These are phyloP conservation scores for Astragalus glycyphyllos DNA, from an alignment of 306 rosid genomes.

Conservation along the genomic window DNA sequence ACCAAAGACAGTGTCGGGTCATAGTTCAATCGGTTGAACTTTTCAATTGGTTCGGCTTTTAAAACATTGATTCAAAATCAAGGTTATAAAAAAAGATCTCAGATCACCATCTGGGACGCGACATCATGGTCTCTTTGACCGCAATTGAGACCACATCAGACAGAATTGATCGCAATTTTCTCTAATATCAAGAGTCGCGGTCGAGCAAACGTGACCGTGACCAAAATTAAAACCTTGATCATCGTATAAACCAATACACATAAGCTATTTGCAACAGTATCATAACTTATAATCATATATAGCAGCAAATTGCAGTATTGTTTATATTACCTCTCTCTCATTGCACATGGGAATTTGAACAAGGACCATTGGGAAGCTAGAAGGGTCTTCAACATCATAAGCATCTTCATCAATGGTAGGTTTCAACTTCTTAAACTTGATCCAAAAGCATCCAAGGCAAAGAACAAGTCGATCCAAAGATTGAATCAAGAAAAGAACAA, in stretches of 20 bases:
- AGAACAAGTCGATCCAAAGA: constrained; percentile 90
- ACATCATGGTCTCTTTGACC: too few species aligned
- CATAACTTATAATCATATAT: background rate
- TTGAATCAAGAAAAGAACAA: constrained; percentile 83
- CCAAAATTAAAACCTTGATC: background rate
- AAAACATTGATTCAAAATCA: too few species aligned
- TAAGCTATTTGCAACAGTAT: background rate
- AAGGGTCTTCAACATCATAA: constrained; percentile 72
- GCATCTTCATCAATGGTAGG: constrained; percentile 62
- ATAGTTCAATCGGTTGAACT: too few species aligned
- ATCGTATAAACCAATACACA: background rate
- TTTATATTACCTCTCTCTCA: constrained; percentile 88
- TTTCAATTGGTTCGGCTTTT: too few species aligned
- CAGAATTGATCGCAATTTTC: too few species aligned
- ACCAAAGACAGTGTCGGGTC: too few species aligned
- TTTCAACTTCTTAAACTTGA: constrained; percentile 79
- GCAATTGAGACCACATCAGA: too few species aligned
- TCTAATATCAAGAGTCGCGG: too few species aligned
- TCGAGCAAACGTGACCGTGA: too few species aligned
- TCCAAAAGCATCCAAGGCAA: constrained; percentile 96
- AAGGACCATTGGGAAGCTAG: constrained; percentile 80
- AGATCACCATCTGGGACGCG: too few species aligned
- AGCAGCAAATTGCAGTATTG: constrained; percentile 26
- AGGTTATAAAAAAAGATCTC: too few species aligned
- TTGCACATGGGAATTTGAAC: constrained; percentile 99